These are phyloP conservation scores for Ehretia macrophylla DNA, from an alignment of 257 asterid genomes.

Conservation along the genomic window DNA sequence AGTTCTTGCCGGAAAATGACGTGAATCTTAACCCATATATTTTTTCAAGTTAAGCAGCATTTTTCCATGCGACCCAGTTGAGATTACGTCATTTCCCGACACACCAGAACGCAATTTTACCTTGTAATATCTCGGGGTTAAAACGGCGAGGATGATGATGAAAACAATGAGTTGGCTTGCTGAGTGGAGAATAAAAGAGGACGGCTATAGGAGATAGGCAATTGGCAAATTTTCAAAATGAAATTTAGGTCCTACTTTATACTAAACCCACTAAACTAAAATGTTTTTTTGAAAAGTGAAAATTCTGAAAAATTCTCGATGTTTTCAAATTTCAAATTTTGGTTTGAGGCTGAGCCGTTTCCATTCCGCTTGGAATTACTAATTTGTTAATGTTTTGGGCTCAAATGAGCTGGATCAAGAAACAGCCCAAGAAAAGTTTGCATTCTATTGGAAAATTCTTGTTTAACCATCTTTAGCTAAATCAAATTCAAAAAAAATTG, in stretches of 20 bases:
- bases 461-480: too few relatives aligned
- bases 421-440: too few relatives aligned
- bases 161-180: background rate
- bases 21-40: too few relatives aligned
- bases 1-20: slow-evolving; percentile 2
- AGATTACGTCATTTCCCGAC: slow-evolving; percentile 1
- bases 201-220: slow-evolving; percentile 22
- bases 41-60: background rate
- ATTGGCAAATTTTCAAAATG: slow-evolving; percentile 46
- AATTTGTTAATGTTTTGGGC: too few relatives aligned
- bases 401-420: too few relatives aligned
- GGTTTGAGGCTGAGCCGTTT: background rate
- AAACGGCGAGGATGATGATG: background rate
- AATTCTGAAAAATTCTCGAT: background rate
- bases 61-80: too few relatives aligned
- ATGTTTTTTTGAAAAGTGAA: background rate
- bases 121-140: background rate
- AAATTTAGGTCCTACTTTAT: slow-evolving; percentile 46
- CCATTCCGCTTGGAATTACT: too few relatives aligned
- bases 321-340: slow-evolving; percentile 14
- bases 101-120: background rate
- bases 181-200: background rate
- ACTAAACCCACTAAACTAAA: background rate
- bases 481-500: too few relatives aligned
- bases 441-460: too few relatives aligned